Conservation (phyloP, 305 asterid genomes). For the Fraxinus platypoda region DNA sequence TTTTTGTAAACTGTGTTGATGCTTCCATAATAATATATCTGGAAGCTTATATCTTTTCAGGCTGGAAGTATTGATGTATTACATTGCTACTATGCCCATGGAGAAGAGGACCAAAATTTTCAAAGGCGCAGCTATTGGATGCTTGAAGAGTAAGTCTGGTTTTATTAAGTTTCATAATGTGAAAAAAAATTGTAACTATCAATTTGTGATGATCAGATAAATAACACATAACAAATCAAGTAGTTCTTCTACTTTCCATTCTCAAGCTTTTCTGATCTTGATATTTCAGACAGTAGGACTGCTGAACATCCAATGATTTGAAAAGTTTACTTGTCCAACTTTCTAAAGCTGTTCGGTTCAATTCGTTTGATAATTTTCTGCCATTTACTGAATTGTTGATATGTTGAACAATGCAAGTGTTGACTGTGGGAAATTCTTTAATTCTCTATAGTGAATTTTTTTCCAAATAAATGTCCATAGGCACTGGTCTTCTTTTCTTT, state of each 20-base stretch:
- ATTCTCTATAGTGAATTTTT: background rate
- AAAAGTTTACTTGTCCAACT: no score
- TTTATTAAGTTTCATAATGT: conserved; percentile 9
- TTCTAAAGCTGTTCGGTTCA: no score
- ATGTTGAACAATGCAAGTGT: no score
- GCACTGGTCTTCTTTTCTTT: background rate
- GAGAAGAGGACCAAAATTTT: conserved; percentile 84
- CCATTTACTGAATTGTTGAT: no score
- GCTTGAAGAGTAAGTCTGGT: conserved; percentile 86
- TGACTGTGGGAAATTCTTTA: no score
- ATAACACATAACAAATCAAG: background rate
- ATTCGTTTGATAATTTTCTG: no score
- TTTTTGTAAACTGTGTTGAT: conserved; percentile 20
- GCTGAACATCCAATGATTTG: background rate
- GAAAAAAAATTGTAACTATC: background rate
- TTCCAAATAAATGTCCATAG: background rate
- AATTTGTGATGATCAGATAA: background rate
- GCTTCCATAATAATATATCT: conserved; percentile 25
- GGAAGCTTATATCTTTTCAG: conserved; percentile 42
- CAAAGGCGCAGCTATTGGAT: conserved; percentile 99
- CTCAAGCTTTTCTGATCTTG: background rate
- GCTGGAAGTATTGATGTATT: conserved; percentile 89
- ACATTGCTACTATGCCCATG: conserved; percentile 99
- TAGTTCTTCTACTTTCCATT: background rate
- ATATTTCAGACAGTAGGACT: background rate